A percentile compares a stretch with the other conserved stretches of the same genome.
These are phyloP conservation scores for Iris pallida DNA, from an alignment of 116 monocot genomes.

Conservation along the genomic window DNA sequence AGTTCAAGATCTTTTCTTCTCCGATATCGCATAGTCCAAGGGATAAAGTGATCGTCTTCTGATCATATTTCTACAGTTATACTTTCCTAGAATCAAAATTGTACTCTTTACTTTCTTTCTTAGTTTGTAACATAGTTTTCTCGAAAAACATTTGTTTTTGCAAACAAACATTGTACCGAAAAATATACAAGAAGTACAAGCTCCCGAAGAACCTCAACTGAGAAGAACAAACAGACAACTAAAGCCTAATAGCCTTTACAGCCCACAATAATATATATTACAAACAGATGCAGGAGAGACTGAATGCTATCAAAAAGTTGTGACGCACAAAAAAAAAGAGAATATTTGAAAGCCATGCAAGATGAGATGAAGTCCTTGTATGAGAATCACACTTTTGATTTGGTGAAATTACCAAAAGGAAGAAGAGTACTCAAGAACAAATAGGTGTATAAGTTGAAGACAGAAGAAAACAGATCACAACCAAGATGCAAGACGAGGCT, in stretches of 20 bases:
- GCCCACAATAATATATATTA: neutral
- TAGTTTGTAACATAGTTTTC: too few species aligned
- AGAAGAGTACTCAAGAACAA: neutral
- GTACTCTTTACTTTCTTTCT: too few species aligned
- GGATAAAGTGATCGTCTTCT: too few species aligned
- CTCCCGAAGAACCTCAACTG: neutral
- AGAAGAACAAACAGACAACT: neutral
- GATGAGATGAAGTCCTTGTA: neutral
- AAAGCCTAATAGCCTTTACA: neutral
- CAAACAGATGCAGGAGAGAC: neutral
- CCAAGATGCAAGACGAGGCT: neutral
- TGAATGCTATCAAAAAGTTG: neutral
- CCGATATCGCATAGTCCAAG: too few species aligned
- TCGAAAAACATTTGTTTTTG: too few species aligned
- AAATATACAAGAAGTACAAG: neutral
- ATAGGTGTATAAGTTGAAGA: neutral
- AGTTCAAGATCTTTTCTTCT: too few species aligned
- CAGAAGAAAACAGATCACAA: neutral
- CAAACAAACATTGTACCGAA: neutral
- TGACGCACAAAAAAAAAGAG: neutral
- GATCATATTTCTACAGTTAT: too few species aligned
- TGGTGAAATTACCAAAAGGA: neutral
- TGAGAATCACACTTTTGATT: neutral
- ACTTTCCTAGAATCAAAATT: too few species aligned
- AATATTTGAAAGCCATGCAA: neutral